Evolutionary conservation across 768 basidiomycete species (phyloP), one percentile per base, ranked within the genome.

Genomic region (Boletus huronensis): DNA sequence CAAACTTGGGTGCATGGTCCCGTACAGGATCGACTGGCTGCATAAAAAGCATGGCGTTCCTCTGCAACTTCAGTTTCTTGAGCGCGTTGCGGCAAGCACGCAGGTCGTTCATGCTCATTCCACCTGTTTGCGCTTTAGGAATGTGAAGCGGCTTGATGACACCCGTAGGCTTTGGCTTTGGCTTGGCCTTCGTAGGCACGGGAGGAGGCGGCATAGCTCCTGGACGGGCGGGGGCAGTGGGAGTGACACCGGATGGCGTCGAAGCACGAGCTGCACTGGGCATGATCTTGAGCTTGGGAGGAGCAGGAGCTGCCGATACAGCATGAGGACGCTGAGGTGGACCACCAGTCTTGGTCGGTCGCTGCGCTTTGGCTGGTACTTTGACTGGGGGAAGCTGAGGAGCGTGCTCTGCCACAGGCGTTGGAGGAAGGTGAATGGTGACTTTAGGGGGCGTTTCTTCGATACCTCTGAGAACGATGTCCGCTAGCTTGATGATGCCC

Each of bases 1-100:
- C 54, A 52, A 68, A 96, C 90, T 89, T 89, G 17, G 91, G 91
- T 10, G 93, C 94, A 64, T 83, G 81, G 63, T 97, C 94, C 59
- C 93, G 80, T 39, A 96, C 82, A n/a, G 94, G 94, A 72, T 97
- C 94, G n/a, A 98, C 96, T 31, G 96, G 93, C 54, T 89, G 84
- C 39, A 85, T 75, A 72, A 98, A 98, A 50, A 89, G 64, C 26
- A 72, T 68, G 4, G 89, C 85, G 55, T 82, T 83, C 69, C 90
- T 93, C 70, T 93, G 81, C 25, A 80, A 64, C 64, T 81, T 80
- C 31, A 96, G 72, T 67, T 94, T 95, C 78, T 88, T 88, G 64
- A 96, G 70, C 3, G 85, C 87, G 55, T 80, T 88, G 48, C 84
- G 81, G 59, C 83, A 89, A 9, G 87, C 89, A 48, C 80, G 81